Conservation (phyloP, 108 stramenopile species). For the Parmales sp. region DNA sequence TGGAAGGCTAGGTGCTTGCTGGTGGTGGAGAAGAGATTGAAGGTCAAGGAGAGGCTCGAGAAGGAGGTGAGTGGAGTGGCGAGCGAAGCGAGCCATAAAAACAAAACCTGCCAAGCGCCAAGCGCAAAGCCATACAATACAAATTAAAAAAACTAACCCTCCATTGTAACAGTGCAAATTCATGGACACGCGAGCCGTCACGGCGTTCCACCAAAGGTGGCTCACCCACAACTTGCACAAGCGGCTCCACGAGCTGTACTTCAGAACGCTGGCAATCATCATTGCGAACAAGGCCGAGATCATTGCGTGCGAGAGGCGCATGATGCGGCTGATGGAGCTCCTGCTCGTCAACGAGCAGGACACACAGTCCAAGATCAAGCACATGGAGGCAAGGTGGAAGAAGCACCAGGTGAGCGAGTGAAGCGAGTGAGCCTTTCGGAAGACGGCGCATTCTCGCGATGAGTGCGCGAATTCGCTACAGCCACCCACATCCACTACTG, state of each 20-base stretch:
- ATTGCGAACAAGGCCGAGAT: conserved; percentile 30
- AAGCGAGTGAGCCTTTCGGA: too few species aligned
- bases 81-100: too few species aligned
- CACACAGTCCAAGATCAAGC: conserved; percentile 10
- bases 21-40: neutral
- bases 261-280: conserved; percentile 24
- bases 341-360: conserved; percentile 14
- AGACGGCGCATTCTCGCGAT: too few species aligned
- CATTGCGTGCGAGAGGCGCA: conserved; percentile 24
- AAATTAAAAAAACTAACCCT: too few species aligned
- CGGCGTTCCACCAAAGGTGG: conserved; percentile 17
- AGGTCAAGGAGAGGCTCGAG: conserved; percentile 11
- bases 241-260: conserved; percentile 24
- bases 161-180: too few species aligned
- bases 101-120: too few species aligned
- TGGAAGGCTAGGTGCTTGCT: conserved; percentile 8
- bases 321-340: conserved; percentile 19
- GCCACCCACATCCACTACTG: too few species aligned
- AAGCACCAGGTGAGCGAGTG: too few species aligned
- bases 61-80: too few species aligned
- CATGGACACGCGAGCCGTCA: conserved; percentile 26
- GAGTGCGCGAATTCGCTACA: too few species aligned
- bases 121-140: too few species aligned
- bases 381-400: conserved; percentile 22
- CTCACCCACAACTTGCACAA: conserved; percentile 23